These are phyloP conservation scores for Lactarius vividus DNA, from an alignment of 768 basidiomycete genomes.

Conservation along the genomic window DNA sequence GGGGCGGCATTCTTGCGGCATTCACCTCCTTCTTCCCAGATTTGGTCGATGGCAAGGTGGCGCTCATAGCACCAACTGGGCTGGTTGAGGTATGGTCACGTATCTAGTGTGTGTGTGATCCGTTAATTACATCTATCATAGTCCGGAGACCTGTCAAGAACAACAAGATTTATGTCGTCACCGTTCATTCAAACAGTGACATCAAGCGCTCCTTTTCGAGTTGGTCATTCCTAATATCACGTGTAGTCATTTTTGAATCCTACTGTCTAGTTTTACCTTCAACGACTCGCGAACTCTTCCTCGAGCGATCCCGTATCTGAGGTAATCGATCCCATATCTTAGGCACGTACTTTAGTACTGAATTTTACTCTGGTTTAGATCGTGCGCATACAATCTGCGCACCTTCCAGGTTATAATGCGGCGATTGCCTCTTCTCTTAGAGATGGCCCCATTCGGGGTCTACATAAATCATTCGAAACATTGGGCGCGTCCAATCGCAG, in stretches of 20 bases:
- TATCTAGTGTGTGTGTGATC: neutral
- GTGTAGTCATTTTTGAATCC: neutral
- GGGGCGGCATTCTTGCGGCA: constrained; percentile 69
- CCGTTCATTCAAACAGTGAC: constrained; percentile 68
- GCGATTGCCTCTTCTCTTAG: constrained; percentile 75
- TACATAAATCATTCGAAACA: constrained; percentile 50
- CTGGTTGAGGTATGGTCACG: constrained; percentile 53
- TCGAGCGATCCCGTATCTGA: constrained; percentile 34
- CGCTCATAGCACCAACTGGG: constrained; percentile 67
- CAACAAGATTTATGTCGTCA: constrained; percentile 74
- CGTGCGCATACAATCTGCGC: constrained; percentile 74
- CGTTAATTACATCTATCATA: constrained; percentile 28
- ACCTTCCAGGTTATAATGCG: constrained; percentile 69
- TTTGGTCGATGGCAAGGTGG: constrained; percentile 61
- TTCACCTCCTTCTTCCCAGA: constrained; percentile 72
- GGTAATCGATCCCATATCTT: constrained; percentile 21
- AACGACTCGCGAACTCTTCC: constrained; percentile 34
- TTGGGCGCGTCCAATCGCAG: constrained; percentile 46
- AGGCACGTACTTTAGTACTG: neutral
- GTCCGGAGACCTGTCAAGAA: constrained; percentile 67
- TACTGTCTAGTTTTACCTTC: constrained; percentile 34
- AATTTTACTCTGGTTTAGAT: constrained; percentile 42
- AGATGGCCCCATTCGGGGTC: constrained; percentile 68
- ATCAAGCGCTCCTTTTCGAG: constrained; percentile 59
- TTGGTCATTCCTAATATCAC: constrained; percentile 34